A percentile compares a stretch with the other conserved stretches of the same genome.
Evolutionary conservation across 176 grass and related monocot genomes (phyloP).

Genomic region (Cenchrus fungigraminus): DNA sequence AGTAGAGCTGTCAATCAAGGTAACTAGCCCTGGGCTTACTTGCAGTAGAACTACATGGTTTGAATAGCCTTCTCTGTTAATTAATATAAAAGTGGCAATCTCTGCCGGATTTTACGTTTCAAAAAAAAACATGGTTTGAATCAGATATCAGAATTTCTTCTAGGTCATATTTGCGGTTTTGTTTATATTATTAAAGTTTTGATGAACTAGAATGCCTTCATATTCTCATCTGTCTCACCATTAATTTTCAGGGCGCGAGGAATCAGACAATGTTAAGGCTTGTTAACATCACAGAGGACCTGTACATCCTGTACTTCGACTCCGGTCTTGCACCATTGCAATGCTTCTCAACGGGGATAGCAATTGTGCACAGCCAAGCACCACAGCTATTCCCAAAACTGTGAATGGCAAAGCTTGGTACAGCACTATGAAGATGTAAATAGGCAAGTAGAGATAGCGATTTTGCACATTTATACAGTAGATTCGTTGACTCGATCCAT

Average conservation of each 20-base stretch:
- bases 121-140: background rate
- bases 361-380: slow-evolving; percentile 57
- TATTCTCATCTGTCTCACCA: background rate
- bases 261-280: slow-evolving; percentile 55
- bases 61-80: background rate
- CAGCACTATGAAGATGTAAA: slow-evolving; percentile 1
- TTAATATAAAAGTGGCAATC: too few species aligned
- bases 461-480: background rate
- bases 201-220: too few species aligned
- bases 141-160: background rate
- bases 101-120: too few species aligned
- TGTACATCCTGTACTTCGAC: slow-evolving; percentile 65
- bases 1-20: slow-evolving; percentile 56
- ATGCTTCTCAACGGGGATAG: slow-evolving; percentile 72
- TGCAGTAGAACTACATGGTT: background rate
- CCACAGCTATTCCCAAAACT: slow-evolving; percentile 47
- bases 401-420: slow-evolving; percentile 34
- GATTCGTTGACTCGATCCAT: background rate
- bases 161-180: background rate
- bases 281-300: slow-evolving; percentile 48
- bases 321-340: slow-evolving; percentile 58
- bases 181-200: too few species aligned
- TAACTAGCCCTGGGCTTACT: slow-evolving; percentile 44
- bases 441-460: background rate
- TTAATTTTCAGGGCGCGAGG: slow-evolving; percentile 51